Evolutionary conservation across 768 basidiomycete species (phyloP), one percentile per base, ranked within the genome.

Genomic region (Termitomyces sp.): DNA sequence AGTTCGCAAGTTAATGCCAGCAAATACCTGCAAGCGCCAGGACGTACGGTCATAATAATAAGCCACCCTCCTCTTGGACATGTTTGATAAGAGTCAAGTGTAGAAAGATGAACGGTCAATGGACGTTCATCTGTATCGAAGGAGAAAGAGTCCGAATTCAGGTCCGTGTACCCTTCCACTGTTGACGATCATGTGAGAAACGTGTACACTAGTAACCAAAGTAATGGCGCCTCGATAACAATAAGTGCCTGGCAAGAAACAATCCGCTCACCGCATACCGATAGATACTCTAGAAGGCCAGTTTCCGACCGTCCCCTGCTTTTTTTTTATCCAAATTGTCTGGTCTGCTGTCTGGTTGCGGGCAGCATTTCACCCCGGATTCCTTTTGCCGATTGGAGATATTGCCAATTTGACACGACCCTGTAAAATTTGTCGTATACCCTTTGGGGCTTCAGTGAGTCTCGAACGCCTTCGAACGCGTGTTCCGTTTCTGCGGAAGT

Each of bases 21-120:
- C 40, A 25, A 23, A 56, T 39, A 44, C 21, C 14, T n/a, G 34
- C 40, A 16, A n/a, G 39, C 35, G 16, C 1, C 4, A 48, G 44
- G n/a, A 64, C 82, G 46, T 61, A 89, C 89, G 69, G 60, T 92
- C 90, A 61, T 89, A 91, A 69, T 85, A 92, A 65, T 93, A 92
- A 12, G 88, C 77, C 9, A 93, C 89, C 59, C 88, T 82, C 63
- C 82, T 76, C 63, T 83, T 84, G 10, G 85, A 85, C 88, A 89
- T 88, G 41, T 54, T 54, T 45, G 54, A 47, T 50, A 57, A 56
- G 37, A 53, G 45, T 44, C 16, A 45, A 46, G 53, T 52, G 34
- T 50, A 41, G 19, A 25, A 21, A 21, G 30, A 42, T 52, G 23
- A 30, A 51, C 25, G 23, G n/a, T 61, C 60, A 61, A 54, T 49